A percentile compares a stretch with the other conserved stretches of the same genome.
Conservation (phyloP, 106 monocot species). For the Acorus gramineus region DNA sequence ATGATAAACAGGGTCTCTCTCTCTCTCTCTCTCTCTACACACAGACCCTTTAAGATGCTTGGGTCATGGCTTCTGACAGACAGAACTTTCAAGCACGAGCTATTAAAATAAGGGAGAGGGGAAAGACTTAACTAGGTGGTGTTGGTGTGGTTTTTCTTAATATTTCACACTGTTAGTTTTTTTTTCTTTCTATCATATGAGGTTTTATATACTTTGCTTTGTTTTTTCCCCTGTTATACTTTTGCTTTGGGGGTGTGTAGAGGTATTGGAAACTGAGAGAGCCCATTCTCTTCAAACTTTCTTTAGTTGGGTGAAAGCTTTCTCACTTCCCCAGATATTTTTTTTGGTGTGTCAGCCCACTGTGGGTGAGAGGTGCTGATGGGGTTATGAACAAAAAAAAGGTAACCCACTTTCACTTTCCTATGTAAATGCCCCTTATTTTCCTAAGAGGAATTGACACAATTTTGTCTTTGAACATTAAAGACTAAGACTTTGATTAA, state of each 20-base stretch:
- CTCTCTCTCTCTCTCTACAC: background rate
- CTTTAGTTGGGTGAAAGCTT: slow-evolving; percentile 17
- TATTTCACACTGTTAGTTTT: slow-evolving; percentile 3
- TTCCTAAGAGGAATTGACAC: too few relatives aligned
- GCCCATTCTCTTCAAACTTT: slow-evolving; percentile 6
- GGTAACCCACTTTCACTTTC: slow-evolving; percentile 3
- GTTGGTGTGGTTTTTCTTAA: background rate
- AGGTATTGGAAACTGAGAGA: too few relatives aligned
- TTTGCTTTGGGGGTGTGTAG: too few relatives aligned
- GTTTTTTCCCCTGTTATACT: too few relatives aligned
- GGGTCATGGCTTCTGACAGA: slow-evolving; percentile 14
- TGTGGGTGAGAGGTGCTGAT: background rate
- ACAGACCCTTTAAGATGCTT: slow-evolving; percentile 4
- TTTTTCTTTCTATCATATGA: too few relatives aligned
- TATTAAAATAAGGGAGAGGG: slow-evolving; percentile 3
- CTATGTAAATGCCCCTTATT: too few relatives aligned
- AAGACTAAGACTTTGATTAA: too few relatives aligned
- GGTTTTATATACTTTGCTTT: too few relatives aligned
- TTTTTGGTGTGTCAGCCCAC: background rate
- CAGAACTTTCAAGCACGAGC: slow-evolving; percentile 21
- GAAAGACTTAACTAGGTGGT: background rate
- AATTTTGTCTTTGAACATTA: too few relatives aligned
- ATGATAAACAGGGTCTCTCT: slow-evolving; percentile 3
- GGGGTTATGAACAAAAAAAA: slow-evolving; percentile 1
- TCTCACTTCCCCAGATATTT: slow-evolving; percentile 27